These are phyloP conservation scores for Raphanus raphanistrum DNA, from an alignment of 345 rosid genomes.

Conservation along the genomic window DNA sequence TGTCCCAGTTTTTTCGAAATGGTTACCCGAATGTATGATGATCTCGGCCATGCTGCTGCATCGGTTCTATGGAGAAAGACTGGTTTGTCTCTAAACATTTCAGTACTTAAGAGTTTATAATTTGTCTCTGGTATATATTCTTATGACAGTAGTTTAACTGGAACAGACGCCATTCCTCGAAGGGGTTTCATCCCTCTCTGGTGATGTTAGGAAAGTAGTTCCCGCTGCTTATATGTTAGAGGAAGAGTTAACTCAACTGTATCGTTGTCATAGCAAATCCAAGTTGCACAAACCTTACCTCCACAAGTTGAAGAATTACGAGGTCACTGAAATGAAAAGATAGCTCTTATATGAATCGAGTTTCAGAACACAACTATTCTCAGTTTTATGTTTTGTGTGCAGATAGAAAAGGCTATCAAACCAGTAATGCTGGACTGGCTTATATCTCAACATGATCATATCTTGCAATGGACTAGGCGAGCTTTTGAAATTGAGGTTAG, in stretches of 20 bases:
- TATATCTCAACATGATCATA: constrained; percentile 84
- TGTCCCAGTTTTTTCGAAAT: constrained; percentile 60
- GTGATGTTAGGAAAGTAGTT: constrained; percentile 77
- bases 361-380: constrained; percentile 4
- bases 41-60: constrained; percentile 64
- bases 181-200: constrained; percentile 67
- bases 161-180: constrained; percentile 72
- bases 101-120: constrained; percentile 7
- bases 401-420: constrained; percentile 70
- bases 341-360: constrained; percentile 5
- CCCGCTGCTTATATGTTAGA: constrained; percentile 77
- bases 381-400: constrained; percentile 37
- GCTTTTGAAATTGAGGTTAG: constrained; percentile 90
- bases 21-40: constrained; percentile 67
- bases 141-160: background rate
- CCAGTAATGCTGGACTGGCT: constrained; percentile 95
- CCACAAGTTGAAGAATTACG: constrained; percentile 59
- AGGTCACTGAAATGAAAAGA: constrained; percentile 44
- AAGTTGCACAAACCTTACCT: constrained; percentile 37
- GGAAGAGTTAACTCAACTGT: constrained; percentile 57
- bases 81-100: constrained; percentile 57
- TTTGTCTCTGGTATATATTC: constrained; percentile 22
- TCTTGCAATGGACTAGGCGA: constrained; percentile 90
- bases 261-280: constrained; percentile 49
- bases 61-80: constrained; percentile 79